Percentiles rank a stretch among this genome's conserved stretches.
These are phyloP conservation scores for Claviceps africana DNA, from an alignment of 2,329 filamentous ascomycete genomes.

Conservation along the genomic window DNA sequence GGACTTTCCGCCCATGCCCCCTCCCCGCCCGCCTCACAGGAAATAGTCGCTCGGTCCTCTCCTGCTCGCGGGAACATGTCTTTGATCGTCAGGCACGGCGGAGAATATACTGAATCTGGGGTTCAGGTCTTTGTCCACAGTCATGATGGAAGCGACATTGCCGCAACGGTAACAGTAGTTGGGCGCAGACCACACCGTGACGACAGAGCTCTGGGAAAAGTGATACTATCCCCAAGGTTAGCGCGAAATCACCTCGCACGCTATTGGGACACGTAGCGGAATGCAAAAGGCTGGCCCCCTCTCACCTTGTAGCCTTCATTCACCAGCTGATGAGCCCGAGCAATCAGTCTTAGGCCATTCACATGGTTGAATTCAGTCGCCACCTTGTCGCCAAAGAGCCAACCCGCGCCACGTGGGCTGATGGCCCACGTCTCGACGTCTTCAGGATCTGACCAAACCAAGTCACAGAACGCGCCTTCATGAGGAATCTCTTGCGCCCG, in stretches of 20 bases:
- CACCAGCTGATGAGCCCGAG: conserved; percentile 93
- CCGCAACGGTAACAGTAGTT: conserved; percentile 94
- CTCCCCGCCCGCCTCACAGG: conserved; percentile 30
- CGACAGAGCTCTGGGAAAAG: conserved; percentile 86
- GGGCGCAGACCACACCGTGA: conserved; percentile 95
- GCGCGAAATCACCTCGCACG: background rate
- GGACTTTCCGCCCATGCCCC: conserved; percentile 13
- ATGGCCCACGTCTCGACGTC: conserved; percentile 95
- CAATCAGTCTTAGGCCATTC: conserved; percentile 88
- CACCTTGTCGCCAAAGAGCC: conserved; percentile 94
- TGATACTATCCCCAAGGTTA: conserved; percentile 50
- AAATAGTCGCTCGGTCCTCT: conserved; percentile 59
- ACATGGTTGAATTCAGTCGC: conserved; percentile 96
- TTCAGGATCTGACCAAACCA: conserved; percentile 97
- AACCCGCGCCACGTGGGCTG: conserved; percentile 88
- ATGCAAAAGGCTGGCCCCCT: background rate
- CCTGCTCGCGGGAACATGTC: conserved; percentile 61
- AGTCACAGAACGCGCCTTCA: conserved; percentile 93
- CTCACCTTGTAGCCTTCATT: conserved; percentile 92
- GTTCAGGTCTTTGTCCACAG: conserved; percentile 68
- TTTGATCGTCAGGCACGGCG: conserved; percentile 72
- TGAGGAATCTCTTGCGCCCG: conserved; percentile 96
- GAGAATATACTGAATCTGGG: conserved; percentile 89
- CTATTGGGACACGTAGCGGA: background rate
- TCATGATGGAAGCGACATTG: conserved; percentile 94